Evolutionary conservation across 2,329 filamentous ascomycete genomes (phyloP).

Genomic region (Graphilbum fragrans): DNA sequence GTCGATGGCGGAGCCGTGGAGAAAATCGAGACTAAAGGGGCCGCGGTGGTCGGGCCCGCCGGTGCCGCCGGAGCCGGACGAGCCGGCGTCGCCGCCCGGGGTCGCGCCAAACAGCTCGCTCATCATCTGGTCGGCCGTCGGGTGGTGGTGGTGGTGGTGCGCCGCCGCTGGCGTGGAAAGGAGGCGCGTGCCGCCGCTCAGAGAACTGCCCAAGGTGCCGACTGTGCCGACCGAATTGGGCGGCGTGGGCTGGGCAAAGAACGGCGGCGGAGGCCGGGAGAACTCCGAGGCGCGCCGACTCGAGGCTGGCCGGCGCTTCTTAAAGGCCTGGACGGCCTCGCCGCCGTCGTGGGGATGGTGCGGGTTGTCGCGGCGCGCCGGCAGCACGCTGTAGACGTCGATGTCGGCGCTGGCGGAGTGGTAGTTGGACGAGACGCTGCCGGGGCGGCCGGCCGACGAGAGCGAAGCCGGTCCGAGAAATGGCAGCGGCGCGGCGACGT

Average conservation of each 20-base stretch:
- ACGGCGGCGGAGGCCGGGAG: conserved; percentile 17
- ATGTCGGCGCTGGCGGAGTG: not conserved
- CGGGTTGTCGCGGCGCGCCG: conserved; percentile 19
- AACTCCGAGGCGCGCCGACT: conserved; percentile 20
- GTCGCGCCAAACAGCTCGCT: no score
- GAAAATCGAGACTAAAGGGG: not conserved
- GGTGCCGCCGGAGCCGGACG: not conserved
- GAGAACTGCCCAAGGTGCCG: not conserved
- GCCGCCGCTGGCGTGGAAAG: not conserved
- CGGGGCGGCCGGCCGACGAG: not conserved
- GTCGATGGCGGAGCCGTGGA: not conserved
- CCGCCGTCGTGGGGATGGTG: conserved; percentile 14
- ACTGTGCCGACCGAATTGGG: not conserved
- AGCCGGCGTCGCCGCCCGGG: no score
- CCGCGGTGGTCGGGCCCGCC: no score
- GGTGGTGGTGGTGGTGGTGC: not conserved
- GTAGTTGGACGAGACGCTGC: not conserved
- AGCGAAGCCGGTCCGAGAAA: not conserved
- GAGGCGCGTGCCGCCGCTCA: not conserved
- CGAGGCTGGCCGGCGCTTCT: conserved; percentile 17
- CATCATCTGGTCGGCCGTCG: not conserved
- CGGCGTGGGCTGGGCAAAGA: conserved; percentile 13
- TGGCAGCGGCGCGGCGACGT: not conserved
- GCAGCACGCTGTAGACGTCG: conserved; percentile 14
- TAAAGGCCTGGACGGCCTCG: conserved; percentile 14